Evolutionary conservation across 768 basidiomycete species (phyloP).

Genomic region (Mycena olivaceomarginata): DNA sequence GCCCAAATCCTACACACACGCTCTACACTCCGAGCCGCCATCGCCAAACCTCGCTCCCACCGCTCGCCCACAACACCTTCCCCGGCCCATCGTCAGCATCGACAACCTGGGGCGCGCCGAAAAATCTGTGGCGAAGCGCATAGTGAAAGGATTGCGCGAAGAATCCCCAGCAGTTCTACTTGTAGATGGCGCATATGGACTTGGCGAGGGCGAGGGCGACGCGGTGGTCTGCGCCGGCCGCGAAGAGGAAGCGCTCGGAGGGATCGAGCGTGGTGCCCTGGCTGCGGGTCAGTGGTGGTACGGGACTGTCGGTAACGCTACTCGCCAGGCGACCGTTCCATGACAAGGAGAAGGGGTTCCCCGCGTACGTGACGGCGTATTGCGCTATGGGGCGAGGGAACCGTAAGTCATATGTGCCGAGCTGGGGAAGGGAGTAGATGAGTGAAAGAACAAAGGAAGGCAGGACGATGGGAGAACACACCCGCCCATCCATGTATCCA

Average conservation of each 20-base stretch:
- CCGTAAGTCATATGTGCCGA: constrained; percentile 36
- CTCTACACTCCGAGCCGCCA: constrained; percentile 26
- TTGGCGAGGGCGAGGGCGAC: constrained; percentile 50
- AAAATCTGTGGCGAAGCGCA: constrained; percentile 9
- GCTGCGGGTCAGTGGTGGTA: neutral
- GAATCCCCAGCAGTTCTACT: neutral
- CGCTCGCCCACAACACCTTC: constrained; percentile 21
- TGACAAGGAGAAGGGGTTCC: constrained; percentile 16
- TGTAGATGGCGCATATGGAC: neutral
- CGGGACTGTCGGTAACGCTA: no score
- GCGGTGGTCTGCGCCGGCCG: constrained; percentile 79
- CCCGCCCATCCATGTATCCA: constrained; percentile 36
- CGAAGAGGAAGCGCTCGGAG: constrained; percentile 75
- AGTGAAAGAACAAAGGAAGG: no score
- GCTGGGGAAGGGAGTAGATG: neutral
- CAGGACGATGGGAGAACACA: constrained; percentile 1
- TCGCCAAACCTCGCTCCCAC: constrained; percentile 5
- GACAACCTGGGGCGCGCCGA: constrained; percentile 14
- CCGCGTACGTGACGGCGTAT: constrained; percentile 23
- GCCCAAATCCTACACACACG: neutral
- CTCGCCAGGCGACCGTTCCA: constrained; percentile 19
- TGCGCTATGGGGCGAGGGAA: constrained; percentile 31
- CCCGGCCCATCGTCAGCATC: constrained; percentile 19
- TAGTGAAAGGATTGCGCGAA: constrained; percentile 2
- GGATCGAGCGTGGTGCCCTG: constrained; percentile 81